These are phyloP conservation scores for Mucor ambiguus DNA, from an alignment of 371 early-diverging fungal species.

Conservation along the genomic window DNA sequence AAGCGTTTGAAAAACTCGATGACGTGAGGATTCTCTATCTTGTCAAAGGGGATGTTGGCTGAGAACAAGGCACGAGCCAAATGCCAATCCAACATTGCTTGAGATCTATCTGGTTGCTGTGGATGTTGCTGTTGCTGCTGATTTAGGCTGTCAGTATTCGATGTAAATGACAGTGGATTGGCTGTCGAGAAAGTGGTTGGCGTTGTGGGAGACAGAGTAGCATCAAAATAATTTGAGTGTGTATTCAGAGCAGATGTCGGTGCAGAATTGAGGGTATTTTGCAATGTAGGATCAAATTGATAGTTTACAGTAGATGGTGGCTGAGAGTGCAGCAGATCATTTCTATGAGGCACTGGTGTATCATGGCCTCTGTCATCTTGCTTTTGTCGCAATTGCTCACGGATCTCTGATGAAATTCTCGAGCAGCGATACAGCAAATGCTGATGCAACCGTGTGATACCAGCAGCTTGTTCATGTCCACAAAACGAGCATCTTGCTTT, in stretches of 20 bases:
- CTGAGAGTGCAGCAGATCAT: not conserved
- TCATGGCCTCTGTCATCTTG: slow-evolving; percentile 12
- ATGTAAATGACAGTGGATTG: slow-evolving; percentile 3
- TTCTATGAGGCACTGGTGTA: not conserved
- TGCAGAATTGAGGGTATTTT: slow-evolving; percentile 15
- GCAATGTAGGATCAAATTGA: slow-evolving; percentile 7
- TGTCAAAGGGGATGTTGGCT: slow-evolving; percentile 33
- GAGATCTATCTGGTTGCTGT: slow-evolving; percentile 3
- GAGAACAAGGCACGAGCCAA: slow-evolving; percentile 47
- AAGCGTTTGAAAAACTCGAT: slow-evolving; percentile 35
- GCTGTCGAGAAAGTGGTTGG: not conserved
- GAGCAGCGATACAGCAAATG: slow-evolving; percentile 39
- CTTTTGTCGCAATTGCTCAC: slow-evolving; percentile 31
- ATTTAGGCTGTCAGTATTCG: not conserved
- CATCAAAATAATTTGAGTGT: slow-evolving; percentile 4
- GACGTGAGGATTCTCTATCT: slow-evolving; percentile 36
- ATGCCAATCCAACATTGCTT: slow-evolving; percentile 33
- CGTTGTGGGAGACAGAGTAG: slow-evolving; percentile 9
- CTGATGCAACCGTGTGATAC: slow-evolving; percentile 41
- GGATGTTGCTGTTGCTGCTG: not conserved
- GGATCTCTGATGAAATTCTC: slow-evolving; percentile 24
- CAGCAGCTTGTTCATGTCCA: slow-evolving; percentile 37
- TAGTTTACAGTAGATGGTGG: not conserved
- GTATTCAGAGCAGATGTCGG: not conserved
- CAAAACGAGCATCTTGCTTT: slow-evolving; percentile 40